Conservation (phyloP, 148 eudicot genomes). For the Arctostaphylos glauca region DNA sequence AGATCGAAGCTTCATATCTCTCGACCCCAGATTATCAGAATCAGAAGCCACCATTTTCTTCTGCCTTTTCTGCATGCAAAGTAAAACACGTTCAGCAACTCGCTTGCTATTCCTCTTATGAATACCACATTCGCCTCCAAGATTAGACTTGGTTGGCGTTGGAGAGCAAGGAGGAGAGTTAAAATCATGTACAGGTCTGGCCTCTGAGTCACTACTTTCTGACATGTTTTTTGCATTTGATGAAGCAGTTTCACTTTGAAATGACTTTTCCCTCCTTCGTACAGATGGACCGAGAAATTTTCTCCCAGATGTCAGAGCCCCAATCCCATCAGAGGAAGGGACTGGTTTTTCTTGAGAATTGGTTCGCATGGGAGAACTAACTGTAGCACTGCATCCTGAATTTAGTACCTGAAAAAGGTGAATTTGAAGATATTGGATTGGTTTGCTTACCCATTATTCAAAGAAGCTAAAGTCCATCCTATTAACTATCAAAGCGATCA, state of each 20-base stretch:
- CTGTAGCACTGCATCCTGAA: conserved; percentile 36
- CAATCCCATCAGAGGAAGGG: conserved; percentile 44
- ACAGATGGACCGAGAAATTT: conserved; percentile 46
- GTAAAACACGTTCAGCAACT: conserved; percentile 60
- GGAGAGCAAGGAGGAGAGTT: conserved; percentile 32
- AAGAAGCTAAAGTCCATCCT: not conserved
- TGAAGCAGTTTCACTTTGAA: conserved; percentile 78
- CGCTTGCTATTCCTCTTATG: conserved; percentile 63
- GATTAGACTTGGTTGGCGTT: conserved; percentile 37
- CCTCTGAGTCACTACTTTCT: conserved; percentile 85
- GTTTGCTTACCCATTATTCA: not conserved
- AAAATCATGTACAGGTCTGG: conserved; percentile 42
- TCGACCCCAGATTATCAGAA: conserved; percentile 49
- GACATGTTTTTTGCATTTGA: conserved; percentile 59
- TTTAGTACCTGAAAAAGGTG: conserved; percentile 42
- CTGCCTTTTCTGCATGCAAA: conserved; percentile 69
- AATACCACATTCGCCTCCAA: conserved; percentile 40
- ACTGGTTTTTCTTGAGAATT: conserved; percentile 45
- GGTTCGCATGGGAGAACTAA: conserved; percentile 33
- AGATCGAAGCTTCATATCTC: conserved; percentile 52
- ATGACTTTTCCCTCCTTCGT: conserved; percentile 53
- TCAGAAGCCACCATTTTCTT: conserved; percentile 61
- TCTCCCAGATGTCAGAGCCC: conserved; percentile 36
- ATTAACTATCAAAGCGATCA: not conserved
- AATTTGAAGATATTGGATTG: conserved; percentile 12